Evolutionary conservation across 768 basidiomycete genomes (phyloP), one percentile per base, ranked within the genome.

Genomic region (Chlorophyllum brunneum): DNA sequence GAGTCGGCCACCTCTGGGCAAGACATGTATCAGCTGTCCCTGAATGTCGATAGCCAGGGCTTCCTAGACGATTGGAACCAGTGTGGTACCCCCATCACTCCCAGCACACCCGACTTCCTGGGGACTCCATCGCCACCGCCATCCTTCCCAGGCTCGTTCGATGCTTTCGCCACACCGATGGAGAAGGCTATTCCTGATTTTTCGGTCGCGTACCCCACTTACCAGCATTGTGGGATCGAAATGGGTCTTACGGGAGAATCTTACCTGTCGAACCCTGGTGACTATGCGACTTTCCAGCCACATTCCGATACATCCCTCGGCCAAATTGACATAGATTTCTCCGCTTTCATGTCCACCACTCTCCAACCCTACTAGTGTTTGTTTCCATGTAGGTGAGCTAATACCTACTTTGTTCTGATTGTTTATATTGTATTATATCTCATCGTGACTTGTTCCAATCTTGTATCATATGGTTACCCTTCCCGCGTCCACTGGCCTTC

Each of bases 51-150:
- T 55, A 72, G 70, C 20, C 56, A 68, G 5, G 58, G 30, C 15
- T 39, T 36, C 42, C 47, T 69, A 54, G 59, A 69, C 43, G 70
- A 72, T 34, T 80, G 78, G 78, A 68, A 70, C 7, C 67, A 72
- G 20, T 69, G 67, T 39, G 72, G 77, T 4, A 75, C 76, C 2
- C 74, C 79, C 0, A 59, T 70, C 22, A 70, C 74, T 2, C 77
- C 79, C 1, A 54, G 67, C 4, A 75, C 77, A 4, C 75, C 77
- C 5, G 61, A 65, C 38, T 74, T 66, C 58, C 51, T 66, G 41
- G 48, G 57, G 31, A 61, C 57, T n/a, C 58, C 65, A 2, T 59
- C 68, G 4, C 68, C 62, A 51, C 34, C 63, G 4, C 41, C 62
- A 11, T 51, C 56, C 15, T 63, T 72, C 61, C 4, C 44, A 22